Evolutionary conservation across 805 yeast species (phyloP).

Genomic region (Candida dajiaensis): DNA sequence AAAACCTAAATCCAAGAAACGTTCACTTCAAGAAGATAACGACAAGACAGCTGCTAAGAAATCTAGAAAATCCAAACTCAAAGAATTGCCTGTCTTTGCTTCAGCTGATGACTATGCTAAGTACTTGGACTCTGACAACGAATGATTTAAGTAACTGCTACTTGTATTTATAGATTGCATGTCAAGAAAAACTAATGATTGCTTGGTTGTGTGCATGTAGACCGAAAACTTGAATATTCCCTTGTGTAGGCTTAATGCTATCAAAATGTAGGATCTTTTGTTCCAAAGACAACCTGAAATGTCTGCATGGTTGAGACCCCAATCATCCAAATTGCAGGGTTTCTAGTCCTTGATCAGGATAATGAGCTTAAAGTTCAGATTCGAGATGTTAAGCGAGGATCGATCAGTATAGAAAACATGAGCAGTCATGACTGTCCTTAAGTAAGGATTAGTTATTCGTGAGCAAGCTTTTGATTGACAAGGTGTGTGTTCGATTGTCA

Average conservation of each 20-base stretch:
- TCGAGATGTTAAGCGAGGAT: too few species aligned
- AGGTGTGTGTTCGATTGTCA: too few species aligned
- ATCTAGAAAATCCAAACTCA: conserved; percentile 50
- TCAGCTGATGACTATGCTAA: conserved; percentile 83
- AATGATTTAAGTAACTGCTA: conserved; percentile 29
- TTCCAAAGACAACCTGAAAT: too few species aligned
- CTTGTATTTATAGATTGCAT: background rate
- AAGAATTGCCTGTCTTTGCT: conserved; percentile 77
- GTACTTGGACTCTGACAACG: conserved; percentile 56
- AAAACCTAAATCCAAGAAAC: conserved; percentile 24
- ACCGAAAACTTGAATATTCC: background rate
- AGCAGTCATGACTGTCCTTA: too few species aligned
- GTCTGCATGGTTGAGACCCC: too few species aligned
- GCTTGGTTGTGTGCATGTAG: background rate
- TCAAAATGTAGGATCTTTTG: background rate
- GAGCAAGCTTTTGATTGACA: too few species aligned
- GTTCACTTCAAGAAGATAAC: conserved; percentile 21
- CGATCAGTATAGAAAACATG: too few species aligned
- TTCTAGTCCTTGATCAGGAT: background rate
- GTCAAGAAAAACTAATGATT: background rate
- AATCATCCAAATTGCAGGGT: too few species aligned
- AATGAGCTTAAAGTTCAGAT: too few species aligned
- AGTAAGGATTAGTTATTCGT: too few species aligned
- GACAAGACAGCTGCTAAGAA: conserved; percentile 17
- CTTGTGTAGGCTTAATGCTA: background rate